A percentile compares a stretch with the other conserved stretches of the same genome.
These are phyloP conservation scores for Macroventuria anomochaeta DNA, from an alignment of 2,329 filamentous ascomycete genomes.

Conservation along the genomic window DNA sequence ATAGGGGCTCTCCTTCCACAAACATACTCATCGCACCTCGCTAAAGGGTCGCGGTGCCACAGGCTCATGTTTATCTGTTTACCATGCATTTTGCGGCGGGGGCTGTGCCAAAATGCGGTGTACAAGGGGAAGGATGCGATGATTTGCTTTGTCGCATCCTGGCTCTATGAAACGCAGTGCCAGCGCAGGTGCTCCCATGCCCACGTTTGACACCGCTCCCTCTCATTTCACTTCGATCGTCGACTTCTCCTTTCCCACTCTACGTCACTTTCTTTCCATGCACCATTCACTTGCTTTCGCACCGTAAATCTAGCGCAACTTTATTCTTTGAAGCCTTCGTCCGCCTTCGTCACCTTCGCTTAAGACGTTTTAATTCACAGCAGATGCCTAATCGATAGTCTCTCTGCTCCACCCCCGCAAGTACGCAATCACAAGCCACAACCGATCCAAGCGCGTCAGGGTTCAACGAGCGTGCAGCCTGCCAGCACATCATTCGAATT, in stretches of 20 bases:
- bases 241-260: slow-evolving; percentile 10
- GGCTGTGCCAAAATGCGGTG: slow-evolving; percentile 17
- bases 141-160: slow-evolving; percentile 31
- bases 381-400: slow-evolving; percentile 32
- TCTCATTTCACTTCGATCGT: slow-evolving; percentile 27
- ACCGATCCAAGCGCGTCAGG: slow-evolving; percentile 27
- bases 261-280: slow-evolving; percentile 11
- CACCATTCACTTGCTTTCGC: neutral
- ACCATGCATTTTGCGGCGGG: slow-evolving; percentile 3
- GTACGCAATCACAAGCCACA: slow-evolving; percentile 37
- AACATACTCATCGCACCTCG: neutral
- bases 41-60: neutral
- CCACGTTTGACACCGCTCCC: slow-evolving; percentile 20
- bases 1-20: neutral
- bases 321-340: neutral
- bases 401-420: slow-evolving; percentile 30
- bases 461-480: slow-evolving; percentile 25
- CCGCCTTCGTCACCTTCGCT: neutral
- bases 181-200: slow-evolving; percentile 19
- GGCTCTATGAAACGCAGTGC: slow-evolving; percentile 29
- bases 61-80: slow-evolving; percentile 5
- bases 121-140: slow-evolving; percentile 13
- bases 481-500: slow-evolving; percentile 30
- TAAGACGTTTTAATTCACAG: slow-evolving; percentile 10
- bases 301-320: neutral